phyloP scores from a whole-genome alignment of 1,284 basidiomycete species.

The Rhodotorula mucilaginosa region DNA sequence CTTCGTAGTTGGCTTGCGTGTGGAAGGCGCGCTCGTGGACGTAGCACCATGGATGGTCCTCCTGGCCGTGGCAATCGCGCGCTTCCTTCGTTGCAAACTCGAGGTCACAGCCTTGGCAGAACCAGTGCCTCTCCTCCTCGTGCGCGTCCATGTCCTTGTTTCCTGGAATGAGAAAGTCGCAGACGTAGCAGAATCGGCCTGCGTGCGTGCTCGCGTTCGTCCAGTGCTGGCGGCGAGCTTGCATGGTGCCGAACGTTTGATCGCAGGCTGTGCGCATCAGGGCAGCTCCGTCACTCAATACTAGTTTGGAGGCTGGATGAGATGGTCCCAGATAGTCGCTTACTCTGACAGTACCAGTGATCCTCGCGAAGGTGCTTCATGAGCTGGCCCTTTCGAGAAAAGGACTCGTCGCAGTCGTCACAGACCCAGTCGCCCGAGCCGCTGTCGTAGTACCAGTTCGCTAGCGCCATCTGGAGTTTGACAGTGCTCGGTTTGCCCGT shows the following conservation, averaged over 20 bases:
- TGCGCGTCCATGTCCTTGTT: conserved; percentile 20
- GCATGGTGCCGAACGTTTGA: not conserved
- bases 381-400: not conserved
- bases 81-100: conserved; percentile 51
- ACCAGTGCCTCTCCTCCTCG: conserved; percentile 8
- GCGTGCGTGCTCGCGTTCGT: conserved; percentile 41
- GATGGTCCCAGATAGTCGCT: not conserved
- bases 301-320: not conserved
- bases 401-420: too few relatives aligned
- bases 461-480: not conserved
- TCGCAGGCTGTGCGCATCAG: not conserved
- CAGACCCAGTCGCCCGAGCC: not conserved
- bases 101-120: conserved; percentile 15
- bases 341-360: not conserved
- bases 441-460: not conserved
- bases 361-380: not conserved
- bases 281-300: not conserved
- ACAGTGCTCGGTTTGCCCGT: too few relatives aligned
- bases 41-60: conserved; percentile 50
- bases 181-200: conserved; percentile 47
- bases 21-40: not conserved
- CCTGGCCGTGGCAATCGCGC: conserved; percentile 56
- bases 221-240: conserved; percentile 15
- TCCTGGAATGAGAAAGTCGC: conserved; percentile 46
- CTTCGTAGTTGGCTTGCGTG: not conserved